These are phyloP conservation scores for Gossypium gossypioides DNA, from an alignment of 441 rosid species.

Conservation along the genomic window DNA sequence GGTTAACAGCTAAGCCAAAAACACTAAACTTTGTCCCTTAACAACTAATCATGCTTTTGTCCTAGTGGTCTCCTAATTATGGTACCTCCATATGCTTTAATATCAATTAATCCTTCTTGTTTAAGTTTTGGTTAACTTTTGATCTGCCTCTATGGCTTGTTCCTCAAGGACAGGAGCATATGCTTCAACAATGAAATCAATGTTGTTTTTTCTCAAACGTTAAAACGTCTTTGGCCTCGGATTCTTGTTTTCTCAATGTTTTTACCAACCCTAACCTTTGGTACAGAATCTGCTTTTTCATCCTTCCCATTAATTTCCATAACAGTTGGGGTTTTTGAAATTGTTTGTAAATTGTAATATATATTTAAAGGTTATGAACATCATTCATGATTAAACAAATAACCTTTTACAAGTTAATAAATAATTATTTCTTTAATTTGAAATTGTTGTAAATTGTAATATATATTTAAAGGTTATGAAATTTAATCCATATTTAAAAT, in stretches of 20 bases:
- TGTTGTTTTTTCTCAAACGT: neutral
- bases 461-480: too few relatives aligned
- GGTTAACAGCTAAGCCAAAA: neutral
- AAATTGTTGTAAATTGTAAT: neutral
- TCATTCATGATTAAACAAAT: too few relatives aligned
- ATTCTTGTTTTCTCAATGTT: neutral
- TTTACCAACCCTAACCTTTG: neutral
- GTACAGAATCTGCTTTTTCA: neutral
- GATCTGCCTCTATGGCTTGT: neutral
- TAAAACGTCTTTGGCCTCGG: neutral
- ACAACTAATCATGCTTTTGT: constrained; percentile 1
- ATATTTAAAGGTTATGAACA: too few relatives aligned
- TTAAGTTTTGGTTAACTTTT: neutral
- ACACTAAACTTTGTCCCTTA: neutral
- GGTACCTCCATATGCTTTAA: neutral
- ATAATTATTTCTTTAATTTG: too few relatives aligned
- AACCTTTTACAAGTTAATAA: too few relatives aligned
- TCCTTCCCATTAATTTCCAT: neutral
- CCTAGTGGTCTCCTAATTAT: neutral
- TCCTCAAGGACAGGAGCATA: neutral
- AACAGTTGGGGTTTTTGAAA: neutral
- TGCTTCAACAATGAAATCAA: neutral
- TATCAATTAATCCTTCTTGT: neutral
- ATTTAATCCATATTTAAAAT: too few relatives aligned
- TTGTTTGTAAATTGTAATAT: neutral